phyloP scores from a whole-genome alignment of 257 asterid genomes.

The Anisodus tanguticus region DNA sequence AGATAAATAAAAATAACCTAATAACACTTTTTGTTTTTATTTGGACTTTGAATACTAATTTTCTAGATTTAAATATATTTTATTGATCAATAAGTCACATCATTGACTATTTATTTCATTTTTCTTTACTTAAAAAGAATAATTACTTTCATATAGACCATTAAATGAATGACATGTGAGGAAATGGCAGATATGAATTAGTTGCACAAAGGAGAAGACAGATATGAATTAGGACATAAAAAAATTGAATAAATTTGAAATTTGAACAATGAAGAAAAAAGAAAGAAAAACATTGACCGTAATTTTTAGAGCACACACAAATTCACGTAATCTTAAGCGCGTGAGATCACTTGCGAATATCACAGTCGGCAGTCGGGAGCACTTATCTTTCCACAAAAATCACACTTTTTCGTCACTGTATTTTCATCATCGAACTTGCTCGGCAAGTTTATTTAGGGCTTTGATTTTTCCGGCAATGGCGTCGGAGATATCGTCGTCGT shows the following conservation, averaged over 20 bases:
- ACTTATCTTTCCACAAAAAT: neutral
- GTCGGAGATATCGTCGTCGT: slow-evolving; percentile 38
- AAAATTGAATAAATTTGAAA: no score
- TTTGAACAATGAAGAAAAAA: no score
- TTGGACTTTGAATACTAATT: no score
- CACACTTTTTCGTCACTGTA: neutral
- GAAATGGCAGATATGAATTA: no score
- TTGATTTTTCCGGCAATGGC: slow-evolving; percentile 46
- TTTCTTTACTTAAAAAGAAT: no score
- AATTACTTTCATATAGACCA: no score
- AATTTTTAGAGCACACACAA: neutral
- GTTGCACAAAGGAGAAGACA: no score
- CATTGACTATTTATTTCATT: no score
- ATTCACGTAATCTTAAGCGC: neutral
- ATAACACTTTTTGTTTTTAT: no score
- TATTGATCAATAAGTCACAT: neutral
- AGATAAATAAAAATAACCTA: no score
- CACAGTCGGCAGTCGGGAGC: neutral
- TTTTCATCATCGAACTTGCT: neutral
- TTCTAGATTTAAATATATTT: neutral
- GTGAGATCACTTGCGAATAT: neutral
- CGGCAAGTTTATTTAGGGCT: neutral
- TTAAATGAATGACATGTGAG: no score
- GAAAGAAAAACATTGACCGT: neutral
- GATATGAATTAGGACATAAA: no score